Conservation (phyloP, 2,329 filamentous ascomycete genomes). For the Microsporum canis region DNA sequence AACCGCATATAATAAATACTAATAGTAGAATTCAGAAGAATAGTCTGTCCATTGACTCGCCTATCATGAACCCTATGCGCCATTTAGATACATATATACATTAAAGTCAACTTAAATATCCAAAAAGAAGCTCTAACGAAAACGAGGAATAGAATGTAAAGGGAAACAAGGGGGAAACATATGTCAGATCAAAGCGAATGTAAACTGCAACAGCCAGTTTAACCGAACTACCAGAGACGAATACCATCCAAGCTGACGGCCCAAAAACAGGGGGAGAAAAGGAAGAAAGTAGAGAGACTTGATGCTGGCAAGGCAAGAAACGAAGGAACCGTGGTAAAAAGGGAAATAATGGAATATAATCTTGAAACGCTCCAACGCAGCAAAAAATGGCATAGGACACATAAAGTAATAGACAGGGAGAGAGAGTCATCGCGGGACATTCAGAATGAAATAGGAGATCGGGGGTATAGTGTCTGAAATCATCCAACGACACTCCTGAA, state of each 20-base stretch:
- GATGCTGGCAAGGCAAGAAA: background rate
- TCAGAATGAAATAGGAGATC: background rate
- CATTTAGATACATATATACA: conserved; percentile 10
- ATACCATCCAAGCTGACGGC: background rate
- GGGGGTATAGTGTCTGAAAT: background rate
- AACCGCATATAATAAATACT: background rate
- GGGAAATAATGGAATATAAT: background rate
- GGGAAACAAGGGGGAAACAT: background rate
- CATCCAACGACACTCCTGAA: conserved; percentile 70
- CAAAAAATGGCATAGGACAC: background rate
- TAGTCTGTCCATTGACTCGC: background rate
- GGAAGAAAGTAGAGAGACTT: background rate
- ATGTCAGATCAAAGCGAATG: conserved; percentile 1
- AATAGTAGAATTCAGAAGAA: background rate
- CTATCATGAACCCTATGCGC: background rate
- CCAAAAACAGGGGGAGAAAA: background rate
- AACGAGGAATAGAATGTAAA: background rate
- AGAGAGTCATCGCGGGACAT: background rate
- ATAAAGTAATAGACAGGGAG: background rate
- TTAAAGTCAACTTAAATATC: conserved; percentile 4
- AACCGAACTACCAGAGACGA: background rate
- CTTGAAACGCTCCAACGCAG: conserved; percentile 2
- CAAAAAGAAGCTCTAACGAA: background rate
- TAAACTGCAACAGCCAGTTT: background rate
- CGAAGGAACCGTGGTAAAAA: background rate